These are phyloP conservation scores for Scheffersomyces insectosa DNA, from an alignment of 1,139 yeast species.

Conservation along the genomic window DNA sequence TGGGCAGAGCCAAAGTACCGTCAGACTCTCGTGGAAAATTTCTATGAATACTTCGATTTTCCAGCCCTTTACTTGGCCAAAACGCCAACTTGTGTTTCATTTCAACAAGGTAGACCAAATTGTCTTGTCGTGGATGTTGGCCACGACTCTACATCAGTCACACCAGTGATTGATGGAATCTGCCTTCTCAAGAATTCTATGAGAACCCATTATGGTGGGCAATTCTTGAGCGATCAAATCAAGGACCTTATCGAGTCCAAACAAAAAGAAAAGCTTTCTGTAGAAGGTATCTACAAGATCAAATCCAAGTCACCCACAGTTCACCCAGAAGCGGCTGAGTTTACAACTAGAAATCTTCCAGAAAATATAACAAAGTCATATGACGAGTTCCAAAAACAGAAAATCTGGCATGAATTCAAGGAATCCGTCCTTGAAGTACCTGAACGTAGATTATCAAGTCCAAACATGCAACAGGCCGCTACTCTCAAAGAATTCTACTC, in stretches of 20 bases:
- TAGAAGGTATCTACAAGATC: slow-evolving; percentile 19
- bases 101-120: slow-evolving; percentile 91
- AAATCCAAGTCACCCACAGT: slow-evolving; percentile 26
- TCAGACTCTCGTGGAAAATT: slow-evolving; percentile 68
- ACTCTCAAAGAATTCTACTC: slow-evolving; percentile 29
- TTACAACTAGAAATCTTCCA: slow-evolving; percentile 31
- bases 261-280: slow-evolving; percentile 22
- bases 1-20: slow-evolving; percentile 79
- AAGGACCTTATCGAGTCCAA: slow-evolving; percentile 23
- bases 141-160: slow-evolving; percentile 77
- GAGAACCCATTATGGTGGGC: slow-evolving; percentile 69
- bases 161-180: slow-evolving; percentile 94
- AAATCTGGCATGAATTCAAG: slow-evolving; percentile 59
- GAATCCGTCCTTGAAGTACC: slow-evolving; percentile 62
- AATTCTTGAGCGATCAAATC: slow-evolving; percentile 51
- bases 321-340: slow-evolving; percentile 34
- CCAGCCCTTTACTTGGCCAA: slow-evolving; percentile 89
- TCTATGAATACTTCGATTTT: slow-evolving; percentile 70
- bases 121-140: slow-evolving; percentile 94
- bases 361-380: slow-evolving; percentile 39
- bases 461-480: slow-evolving; percentile 16
- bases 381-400: slow-evolving; percentile 34
- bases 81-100: slow-evolving; percentile 85
- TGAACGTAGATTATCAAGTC: slow-evolving; percentile 35
- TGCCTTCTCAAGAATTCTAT: slow-evolving; percentile 72